phyloP scores from a whole-genome alignment of 2,329 filamentous ascomycete species.

The Neocatenulostroma microsporum region DNA sequence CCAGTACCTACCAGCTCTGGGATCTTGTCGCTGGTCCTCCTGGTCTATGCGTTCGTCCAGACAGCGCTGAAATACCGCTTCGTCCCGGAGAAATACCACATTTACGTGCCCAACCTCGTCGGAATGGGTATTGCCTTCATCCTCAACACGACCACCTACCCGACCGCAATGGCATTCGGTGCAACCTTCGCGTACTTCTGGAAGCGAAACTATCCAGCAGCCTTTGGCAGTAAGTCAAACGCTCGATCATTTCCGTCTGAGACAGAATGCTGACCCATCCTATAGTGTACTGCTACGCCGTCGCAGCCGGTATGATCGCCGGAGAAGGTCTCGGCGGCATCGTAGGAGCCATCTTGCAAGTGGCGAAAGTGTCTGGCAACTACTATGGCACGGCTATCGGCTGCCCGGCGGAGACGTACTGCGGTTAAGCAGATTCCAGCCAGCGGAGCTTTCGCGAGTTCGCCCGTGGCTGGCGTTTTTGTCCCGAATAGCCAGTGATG shows the following conservation, averaged over 20 bases:
- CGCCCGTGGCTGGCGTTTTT: too few relatives aligned
- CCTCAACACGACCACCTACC: slow-evolving; percentile 48
- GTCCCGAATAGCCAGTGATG: too few relatives aligned
- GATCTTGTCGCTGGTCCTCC: slow-evolving; percentile 49
- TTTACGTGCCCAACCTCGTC: slow-evolving; percentile 52
- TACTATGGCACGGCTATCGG: slow-evolving; percentile 32
- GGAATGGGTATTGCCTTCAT: slow-evolving; percentile 51
- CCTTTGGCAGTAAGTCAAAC: slow-evolving; percentile 7
- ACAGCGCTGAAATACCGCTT: slow-evolving; percentile 46
- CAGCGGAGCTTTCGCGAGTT: too few relatives aligned
- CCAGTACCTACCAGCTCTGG: slow-evolving; percentile 50
- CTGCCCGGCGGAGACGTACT: slow-evolving; percentile 18
- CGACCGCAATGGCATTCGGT: slow-evolving; percentile 49
- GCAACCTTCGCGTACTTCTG: slow-evolving; percentile 45
- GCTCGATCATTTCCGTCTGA: too few relatives aligned
- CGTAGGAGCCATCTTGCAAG: slow-evolving; percentile 44
- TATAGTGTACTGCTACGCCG: too few relatives aligned
- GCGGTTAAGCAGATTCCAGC: slow-evolving; percentile 5
- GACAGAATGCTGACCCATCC: too few relatives aligned
- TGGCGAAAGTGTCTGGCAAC: slow-evolving; percentile 31
- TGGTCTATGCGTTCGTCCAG: slow-evolving; percentile 41
- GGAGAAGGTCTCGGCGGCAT: slow-evolving; percentile 55
- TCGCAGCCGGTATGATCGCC: slow-evolving; percentile 52
- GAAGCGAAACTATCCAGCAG: slow-evolving; percentile 9
- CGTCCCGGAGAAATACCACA: slow-evolving; percentile 41